phyloP scores from a whole-genome alignment of 2,329 filamentous ascomycete species.

The Ophiostoma australiae region DNA sequence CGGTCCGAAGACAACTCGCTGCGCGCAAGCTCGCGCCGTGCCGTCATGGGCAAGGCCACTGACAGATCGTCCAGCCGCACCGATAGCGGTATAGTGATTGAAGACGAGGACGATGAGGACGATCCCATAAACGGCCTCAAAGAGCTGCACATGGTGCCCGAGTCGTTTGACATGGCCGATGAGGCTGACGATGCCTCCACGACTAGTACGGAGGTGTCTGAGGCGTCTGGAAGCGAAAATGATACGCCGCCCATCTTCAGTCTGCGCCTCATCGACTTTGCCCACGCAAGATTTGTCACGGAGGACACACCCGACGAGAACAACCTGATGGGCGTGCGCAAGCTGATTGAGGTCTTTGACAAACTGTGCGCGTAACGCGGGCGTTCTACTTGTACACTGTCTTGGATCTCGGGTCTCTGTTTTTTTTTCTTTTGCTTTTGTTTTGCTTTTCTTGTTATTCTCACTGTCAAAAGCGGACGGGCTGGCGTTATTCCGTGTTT shows the following conservation, averaged over 20 bases:
- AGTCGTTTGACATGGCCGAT: slow-evolving; percentile 41
- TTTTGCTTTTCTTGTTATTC: neutral
- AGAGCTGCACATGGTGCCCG: neutral
- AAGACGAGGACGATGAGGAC: slow-evolving; percentile 40
- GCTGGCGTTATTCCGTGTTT: neutral
- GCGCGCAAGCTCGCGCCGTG: neutral
- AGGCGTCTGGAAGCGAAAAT: slow-evolving; percentile 33
- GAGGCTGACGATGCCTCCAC: slow-evolving; percentile 37
- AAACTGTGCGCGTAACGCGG: slow-evolving; percentile 28
- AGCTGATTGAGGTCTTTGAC: slow-evolving; percentile 64
- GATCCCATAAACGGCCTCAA: slow-evolving; percentile 36
- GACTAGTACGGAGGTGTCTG: slow-evolving; percentile 36
- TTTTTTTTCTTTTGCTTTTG: neutral
- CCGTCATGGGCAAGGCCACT: slow-evolving; percentile 27
- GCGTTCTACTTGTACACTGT: neutral
- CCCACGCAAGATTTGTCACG: slow-evolving; percentile 77
- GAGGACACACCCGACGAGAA: slow-evolving; percentile 82
- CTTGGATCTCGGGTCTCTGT: neutral
- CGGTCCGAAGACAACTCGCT: neutral
- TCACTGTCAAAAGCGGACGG: neutral
- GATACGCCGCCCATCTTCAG: slow-evolving; percentile 63
- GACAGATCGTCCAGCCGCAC: slow-evolving; percentile 42
- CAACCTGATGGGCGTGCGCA: slow-evolving; percentile 66
- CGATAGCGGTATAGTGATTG: slow-evolving; percentile 53
- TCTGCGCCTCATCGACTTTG: slow-evolving; percentile 93